Percentiles rank a stretch among this genome's conserved stretches.
Conservation (phyloP, 1,284 basidiomycete species). For the Rhizoctonia solani region DNA sequence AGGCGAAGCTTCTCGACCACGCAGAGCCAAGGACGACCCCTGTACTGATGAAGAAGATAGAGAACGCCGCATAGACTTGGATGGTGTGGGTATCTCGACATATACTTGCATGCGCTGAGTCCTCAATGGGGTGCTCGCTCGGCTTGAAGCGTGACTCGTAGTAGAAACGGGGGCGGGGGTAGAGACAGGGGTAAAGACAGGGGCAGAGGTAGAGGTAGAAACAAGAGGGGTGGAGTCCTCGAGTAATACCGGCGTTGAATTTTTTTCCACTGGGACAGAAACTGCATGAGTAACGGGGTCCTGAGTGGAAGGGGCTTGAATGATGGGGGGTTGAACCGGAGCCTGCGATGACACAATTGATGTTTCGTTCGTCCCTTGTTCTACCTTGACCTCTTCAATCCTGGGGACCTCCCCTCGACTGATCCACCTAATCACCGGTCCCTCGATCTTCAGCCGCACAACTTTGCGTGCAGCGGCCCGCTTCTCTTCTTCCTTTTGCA, state of each 20-base stretch:
- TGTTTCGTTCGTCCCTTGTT: not conserved
- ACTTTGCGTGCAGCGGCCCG: slow-evolving; percentile 66
- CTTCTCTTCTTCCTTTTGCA: slow-evolving; percentile 79
- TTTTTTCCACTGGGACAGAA: not conserved
- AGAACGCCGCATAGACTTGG: not conserved
- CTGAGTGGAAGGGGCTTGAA: not conserved
- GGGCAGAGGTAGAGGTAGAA: too few relatives aligned
- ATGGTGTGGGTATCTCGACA: slow-evolving; percentile 6
- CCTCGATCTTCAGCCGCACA: slow-evolving; percentile 60
- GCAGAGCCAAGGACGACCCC: too few relatives aligned
- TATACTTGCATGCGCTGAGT: slow-evolving; percentile 24
- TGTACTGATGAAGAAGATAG: not conserved
- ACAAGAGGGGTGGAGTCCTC: too few relatives aligned
- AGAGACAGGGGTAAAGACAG: too few relatives aligned
- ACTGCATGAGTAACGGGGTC: not conserved
- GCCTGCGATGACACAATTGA: not conserved
- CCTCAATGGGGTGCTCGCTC: not conserved
- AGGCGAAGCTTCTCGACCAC: not conserved
- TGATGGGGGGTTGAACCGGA: not conserved
- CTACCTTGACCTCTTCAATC: not conserved
- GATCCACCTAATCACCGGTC: slow-evolving; percentile 74
- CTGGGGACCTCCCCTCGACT: slow-evolving; percentile 63
- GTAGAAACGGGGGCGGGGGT: too few relatives aligned
- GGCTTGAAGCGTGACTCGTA: not conserved
- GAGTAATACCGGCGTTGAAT: not conserved